Conservation (phyloP, 2,329 filamentous ascomycete genomes). For the Shiraia sp. region DNA sequence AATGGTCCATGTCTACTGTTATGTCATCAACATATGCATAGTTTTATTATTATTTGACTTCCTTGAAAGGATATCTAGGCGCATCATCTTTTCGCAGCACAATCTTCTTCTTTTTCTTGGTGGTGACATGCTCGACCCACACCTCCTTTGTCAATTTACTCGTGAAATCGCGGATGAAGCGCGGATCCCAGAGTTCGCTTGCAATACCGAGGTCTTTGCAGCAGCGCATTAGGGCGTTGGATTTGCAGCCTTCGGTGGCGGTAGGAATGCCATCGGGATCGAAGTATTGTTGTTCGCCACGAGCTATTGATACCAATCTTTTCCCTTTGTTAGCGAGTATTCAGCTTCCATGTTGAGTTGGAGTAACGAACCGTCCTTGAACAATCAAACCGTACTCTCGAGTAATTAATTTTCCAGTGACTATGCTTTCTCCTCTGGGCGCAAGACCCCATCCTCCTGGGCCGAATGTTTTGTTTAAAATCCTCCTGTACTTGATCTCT, state of each 20-base stretch:
- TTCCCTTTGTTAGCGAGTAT: not conserved
- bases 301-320: constrained; percentile 87
- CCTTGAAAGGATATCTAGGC: constrained; percentile 67
- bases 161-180: constrained; percentile 84
- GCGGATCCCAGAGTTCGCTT: constrained; percentile 93
- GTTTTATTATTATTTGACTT: constrained; percentile 35
- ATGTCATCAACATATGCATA: not conserved
- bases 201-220: constrained; percentile 97
- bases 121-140: constrained; percentile 86
- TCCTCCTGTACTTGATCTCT: constrained; percentile 95
- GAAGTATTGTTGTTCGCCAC: constrained; percentile 95
- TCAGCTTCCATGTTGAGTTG: not conserved
- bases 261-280: constrained; percentile 86
- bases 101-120: constrained; percentile 87
- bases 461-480: constrained; percentile 88
- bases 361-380: constrained; percentile 72
- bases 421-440: constrained; percentile 80
- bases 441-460: constrained; percentile 95
- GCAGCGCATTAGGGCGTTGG: constrained; percentile 95
- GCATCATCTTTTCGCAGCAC: constrained; percentile 84
- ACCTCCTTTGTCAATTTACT: constrained; percentile 73
- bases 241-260: constrained; percentile 95
- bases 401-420: constrained; percentile 79
- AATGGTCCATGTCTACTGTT: not conserved
- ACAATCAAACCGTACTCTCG: constrained; percentile 92